Evolutionary conservation across 805 yeast species (phyloP), one percentile per base, ranked within the genome.

Genomic region (Candida ovalis): DNA sequence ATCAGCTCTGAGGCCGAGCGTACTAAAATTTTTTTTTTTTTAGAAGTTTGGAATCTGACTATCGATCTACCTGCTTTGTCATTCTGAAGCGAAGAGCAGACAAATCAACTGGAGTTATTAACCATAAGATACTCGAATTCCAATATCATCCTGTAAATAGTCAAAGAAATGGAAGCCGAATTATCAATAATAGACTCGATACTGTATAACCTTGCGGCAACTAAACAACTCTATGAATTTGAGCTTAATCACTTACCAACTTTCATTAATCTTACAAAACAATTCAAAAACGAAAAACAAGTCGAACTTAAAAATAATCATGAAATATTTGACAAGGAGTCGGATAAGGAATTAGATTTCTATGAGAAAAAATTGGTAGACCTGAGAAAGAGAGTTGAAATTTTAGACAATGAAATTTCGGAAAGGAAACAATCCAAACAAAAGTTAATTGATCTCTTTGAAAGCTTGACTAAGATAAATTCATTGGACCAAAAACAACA

Each of bases 341-440:
- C 57, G 3, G 40, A 38, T 2, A 58, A 56, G 22, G 69, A 64
- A 40, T 35, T 58, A 7, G 38, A 44, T 2, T 42, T 44, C 13
- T 47, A 53, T 15, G 43, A 48, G 22, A 45, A 48, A 1, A 54
- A 50, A 40, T 7, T 63, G 1, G 17, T 6, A 1, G 46, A 48
- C 4, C 23, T 63, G 17, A 43, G 50, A 9, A 24, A 36, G 3
- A 55, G 44, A 30, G 48, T 57, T 4, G 42, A 42, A n/a, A 45
- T 43, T 4, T 40, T 65, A 21, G 60, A 61, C 2, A 63, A 63
- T n/a, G 75, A 78, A 1, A 65, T 76, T 2, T 55, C 52, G 9
- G 75, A 75, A 17, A 57, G 71, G 40, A 50, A 55, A 32, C 50
- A 54, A 25, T 59, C 69, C 3, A 58, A 56, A 36, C 39, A 46